phyloP scores from a whole-genome alignment of 768 basidiomycete species.

The Rhizopogon sp. region DNA sequence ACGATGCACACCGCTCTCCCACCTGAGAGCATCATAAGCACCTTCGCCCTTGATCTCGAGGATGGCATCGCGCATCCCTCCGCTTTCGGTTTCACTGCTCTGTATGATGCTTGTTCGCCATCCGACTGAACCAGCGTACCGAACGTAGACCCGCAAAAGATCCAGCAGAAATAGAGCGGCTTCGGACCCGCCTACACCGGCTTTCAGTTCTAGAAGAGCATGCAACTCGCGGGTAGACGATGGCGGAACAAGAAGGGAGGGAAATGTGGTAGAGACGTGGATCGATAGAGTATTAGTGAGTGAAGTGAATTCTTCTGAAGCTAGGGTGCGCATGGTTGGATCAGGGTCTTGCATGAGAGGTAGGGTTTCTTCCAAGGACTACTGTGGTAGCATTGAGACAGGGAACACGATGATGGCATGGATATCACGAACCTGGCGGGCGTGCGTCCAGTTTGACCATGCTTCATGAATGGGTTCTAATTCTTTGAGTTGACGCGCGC shows the following conservation, averaged over 20 bases:
- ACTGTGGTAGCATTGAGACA: constrained; percentile 24
- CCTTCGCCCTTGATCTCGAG: constrained; percentile 75
- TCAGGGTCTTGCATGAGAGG: constrained; percentile 70
- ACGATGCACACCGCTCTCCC: constrained; percentile 95
- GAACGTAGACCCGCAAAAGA: constrained; percentile 76
- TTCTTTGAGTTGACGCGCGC: constrained; percentile 62
- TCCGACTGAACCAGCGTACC: constrained; percentile 45
- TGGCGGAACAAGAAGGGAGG: constrained; percentile 66
- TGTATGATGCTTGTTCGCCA: constrained; percentile 64
- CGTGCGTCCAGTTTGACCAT: constrained; percentile 61
- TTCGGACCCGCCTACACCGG: constrained; percentile 91
- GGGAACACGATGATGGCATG: constrained; percentile 2
- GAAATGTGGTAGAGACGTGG: constrained; percentile 44
- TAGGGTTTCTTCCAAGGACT: constrained; percentile 64
- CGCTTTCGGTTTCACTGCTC: constrained; percentile 51
- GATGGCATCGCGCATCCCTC: constrained; percentile 75
- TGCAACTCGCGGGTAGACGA: constrained; percentile 63
- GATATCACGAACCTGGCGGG: constrained; percentile 46
- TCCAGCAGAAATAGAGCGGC: constrained; percentile 77
- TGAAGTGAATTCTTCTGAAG: constrained; percentile 55
- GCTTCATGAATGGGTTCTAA: constrained; percentile 60
- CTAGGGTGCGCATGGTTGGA: constrained; percentile 68
- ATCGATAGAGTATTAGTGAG: constrained; percentile 32
- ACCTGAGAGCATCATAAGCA: constrained; percentile 72
- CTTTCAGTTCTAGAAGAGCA: constrained; percentile 85